A percentile compares a stretch with the other conserved stretches of the same genome.
phyloP scores from a whole-genome alignment of 1,284 basidiomycete genomes.

The Leccinum insolens region DNA sequence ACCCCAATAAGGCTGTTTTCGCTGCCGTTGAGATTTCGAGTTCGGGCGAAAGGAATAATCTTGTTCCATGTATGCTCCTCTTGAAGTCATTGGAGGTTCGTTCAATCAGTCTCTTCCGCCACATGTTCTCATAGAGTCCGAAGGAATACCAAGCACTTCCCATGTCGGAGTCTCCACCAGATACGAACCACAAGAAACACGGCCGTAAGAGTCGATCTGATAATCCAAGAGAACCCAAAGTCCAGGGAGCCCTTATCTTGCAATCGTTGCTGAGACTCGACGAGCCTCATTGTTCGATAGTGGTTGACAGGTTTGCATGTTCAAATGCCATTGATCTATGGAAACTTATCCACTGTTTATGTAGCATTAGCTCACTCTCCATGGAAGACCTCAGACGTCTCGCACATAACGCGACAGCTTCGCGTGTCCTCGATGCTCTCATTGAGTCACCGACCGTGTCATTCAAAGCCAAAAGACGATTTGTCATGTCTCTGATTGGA shows the following conservation, averaged over 20 bases:
- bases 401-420: constrained; percentile 74
- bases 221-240: constrained; percentile 59
- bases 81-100: constrained; percentile 61
- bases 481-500: constrained; percentile 76
- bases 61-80: constrained; percentile 69
- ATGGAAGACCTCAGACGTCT: constrained; percentile 65
- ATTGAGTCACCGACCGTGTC: constrained; percentile 72
- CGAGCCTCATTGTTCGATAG: constrained; percentile 63
- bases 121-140: constrained; percentile 12
- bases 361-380: constrained; percentile 63
- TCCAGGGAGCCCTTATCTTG: constrained; percentile 86
- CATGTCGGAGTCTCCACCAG: constrained; percentile 12
- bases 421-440: constrained; percentile 80
- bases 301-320: constrained; percentile 65
- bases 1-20: constrained; percentile 52
- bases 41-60: constrained; percentile 44
- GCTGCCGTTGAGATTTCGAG: constrained; percentile 61
- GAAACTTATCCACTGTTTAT: constrained; percentile 15
- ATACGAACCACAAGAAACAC: constrained; percentile 14
- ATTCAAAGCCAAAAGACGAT: constrained; percentile 66
- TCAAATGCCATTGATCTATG: constrained; percentile 6
- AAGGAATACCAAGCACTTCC: constrained; percentile 41
- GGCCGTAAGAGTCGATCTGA: constrained; percentile 29
- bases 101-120: not conserved
- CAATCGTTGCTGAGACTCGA: constrained; percentile 78